phyloP scores from a whole-genome alignment of 176 grass and related monocot species.

The Lolium perenne region DNA sequence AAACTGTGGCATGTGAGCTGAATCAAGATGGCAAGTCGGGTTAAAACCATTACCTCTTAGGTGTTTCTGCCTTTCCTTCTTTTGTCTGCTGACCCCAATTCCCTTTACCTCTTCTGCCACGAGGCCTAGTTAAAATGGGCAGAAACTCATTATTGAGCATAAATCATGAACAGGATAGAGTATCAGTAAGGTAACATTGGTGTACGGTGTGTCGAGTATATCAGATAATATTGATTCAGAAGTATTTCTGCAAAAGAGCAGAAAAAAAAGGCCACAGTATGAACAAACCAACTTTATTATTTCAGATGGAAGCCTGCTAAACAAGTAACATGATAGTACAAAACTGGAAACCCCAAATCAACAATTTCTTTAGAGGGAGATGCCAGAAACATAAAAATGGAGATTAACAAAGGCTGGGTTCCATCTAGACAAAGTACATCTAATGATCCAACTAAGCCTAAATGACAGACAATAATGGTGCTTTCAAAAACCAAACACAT shows the following conservation, averaged over 20 bases:
- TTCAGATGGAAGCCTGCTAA: background rate
- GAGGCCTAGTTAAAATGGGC: constrained; percentile 43
- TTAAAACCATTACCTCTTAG: constrained; percentile 42
- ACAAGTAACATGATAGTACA: constrained; percentile 7
- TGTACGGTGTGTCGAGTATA: background rate
- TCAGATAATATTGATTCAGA: background rate
- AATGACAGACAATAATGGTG: constrained; percentile 6
- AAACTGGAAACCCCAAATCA: background rate
- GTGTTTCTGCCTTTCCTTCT: constrained; percentile 37
- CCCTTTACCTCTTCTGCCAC: constrained; percentile 39
- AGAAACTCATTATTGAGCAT: constrained; percentile 9
- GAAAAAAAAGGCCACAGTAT: background rate
- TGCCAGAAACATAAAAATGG: background rate
- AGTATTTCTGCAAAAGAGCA: background rate
- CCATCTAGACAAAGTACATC: constrained; percentile 6
- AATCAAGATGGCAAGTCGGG: background rate
- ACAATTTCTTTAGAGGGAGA: background rate
- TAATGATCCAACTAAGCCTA: constrained; percentile 11
- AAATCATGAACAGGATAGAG: background rate
- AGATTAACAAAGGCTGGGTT: background rate
- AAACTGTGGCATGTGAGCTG: background rate
- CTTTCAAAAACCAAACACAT: background rate
- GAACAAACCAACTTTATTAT: background rate
- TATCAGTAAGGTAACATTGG: background rate
- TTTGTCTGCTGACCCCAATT: constrained; percentile 20